Percentiles rank a stretch among this genome's conserved stretches.
Evolutionary conservation across 2,329 filamentous ascomycete species (phyloP).

Genomic region (Colletotrichum tropicale): DNA sequence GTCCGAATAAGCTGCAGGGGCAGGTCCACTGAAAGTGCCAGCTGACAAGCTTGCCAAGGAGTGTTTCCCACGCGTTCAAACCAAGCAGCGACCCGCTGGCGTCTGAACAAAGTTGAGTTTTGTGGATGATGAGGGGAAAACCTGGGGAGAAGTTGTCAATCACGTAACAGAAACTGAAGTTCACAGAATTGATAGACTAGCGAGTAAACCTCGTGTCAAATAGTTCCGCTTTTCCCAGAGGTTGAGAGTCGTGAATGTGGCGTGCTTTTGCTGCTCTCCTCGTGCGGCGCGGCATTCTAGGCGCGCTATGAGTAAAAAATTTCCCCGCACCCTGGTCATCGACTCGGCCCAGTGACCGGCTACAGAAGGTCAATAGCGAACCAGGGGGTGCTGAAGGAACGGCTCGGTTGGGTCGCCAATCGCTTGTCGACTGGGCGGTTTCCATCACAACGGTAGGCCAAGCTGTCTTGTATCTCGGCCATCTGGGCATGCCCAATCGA

Average conservation of each 20-base stretch:
- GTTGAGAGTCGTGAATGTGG: neutral
- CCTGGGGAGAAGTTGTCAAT: slow-evolving; percentile 4
- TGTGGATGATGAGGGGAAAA: slow-evolving; percentile 17
- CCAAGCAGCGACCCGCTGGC: neutral
- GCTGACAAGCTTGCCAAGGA: neutral
- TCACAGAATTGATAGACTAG: neutral
- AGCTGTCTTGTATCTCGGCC: slow-evolving; percentile 9
- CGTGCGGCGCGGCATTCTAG: neutral
- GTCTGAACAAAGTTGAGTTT: slow-evolving; percentile 11
- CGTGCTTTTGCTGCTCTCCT: neutral
- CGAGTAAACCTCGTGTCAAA: neutral
- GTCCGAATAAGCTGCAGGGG: neutral
- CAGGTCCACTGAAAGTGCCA: neutral
- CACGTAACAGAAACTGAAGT: slow-evolving; percentile 12
- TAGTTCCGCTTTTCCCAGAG: slow-evolving; percentile 7
- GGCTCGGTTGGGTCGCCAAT: slow-evolving; percentile 13
- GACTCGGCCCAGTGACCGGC: neutral
- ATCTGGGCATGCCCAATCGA: slow-evolving; percentile 4
- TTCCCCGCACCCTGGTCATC: neutral
- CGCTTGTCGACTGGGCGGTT: neutral
- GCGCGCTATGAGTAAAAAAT: neutral
- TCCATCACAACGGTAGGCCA: slow-evolving; percentile 1
- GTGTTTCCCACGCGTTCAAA: neutral
- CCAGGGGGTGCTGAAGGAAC: neutral
- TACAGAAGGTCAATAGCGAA: neutral